Conservation (phyloP, 1,139 yeast species). For the Yamadazyma atmosphaerica region DNA sequence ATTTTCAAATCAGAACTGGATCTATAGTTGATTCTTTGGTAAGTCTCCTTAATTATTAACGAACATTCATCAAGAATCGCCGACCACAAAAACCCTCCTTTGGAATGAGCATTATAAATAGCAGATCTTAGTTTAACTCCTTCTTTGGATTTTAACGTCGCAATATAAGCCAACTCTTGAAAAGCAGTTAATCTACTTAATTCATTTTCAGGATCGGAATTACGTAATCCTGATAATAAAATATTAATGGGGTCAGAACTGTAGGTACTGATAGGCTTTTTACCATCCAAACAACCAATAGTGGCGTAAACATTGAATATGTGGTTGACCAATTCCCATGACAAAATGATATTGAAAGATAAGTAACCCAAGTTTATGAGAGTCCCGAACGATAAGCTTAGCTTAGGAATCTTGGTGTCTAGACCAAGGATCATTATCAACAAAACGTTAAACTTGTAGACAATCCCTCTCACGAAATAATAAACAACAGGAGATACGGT, state of each 20-base stretch:
- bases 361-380: slow-evolving; percentile 35
- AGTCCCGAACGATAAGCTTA: slow-evolving; percentile 39
- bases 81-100: slow-evolving; percentile 53
- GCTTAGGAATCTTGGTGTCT: slow-evolving; percentile 34
- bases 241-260: slow-evolving; percentile 76
- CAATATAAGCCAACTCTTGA: slow-evolving; percentile 67
- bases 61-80: slow-evolving; percentile 61
- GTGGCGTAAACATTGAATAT: slow-evolving; percentile 73
- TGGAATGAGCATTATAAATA: slow-evolving; percentile 53
- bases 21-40: slow-evolving; percentile 41
- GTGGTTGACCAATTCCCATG: slow-evolving; percentile 66
- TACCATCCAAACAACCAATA: slow-evolving; percentile 79
- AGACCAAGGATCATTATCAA: slow-evolving; percentile 30
- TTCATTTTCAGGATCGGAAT: slow-evolving; percentile 43
- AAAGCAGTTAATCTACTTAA: slow-evolving; percentile 68
- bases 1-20: slow-evolving; percentile 31
- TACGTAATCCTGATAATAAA: slow-evolving; percentile 67
- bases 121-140: slow-evolving; percentile 48
- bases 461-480: slow-evolving; percentile 36
- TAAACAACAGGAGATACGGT: slow-evolving; percentile 50
- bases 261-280: slow-evolving; percentile 64
- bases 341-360: slow-evolving; percentile 39
- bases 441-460: slow-evolving; percentile 42
- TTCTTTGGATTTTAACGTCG: slow-evolving; percentile 49
- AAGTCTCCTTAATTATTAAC: slow-evolving; percentile 48